phyloP scores from a whole-genome alignment of 371 early-diverging fungal species.

The Mucor saturninus region DNA sequence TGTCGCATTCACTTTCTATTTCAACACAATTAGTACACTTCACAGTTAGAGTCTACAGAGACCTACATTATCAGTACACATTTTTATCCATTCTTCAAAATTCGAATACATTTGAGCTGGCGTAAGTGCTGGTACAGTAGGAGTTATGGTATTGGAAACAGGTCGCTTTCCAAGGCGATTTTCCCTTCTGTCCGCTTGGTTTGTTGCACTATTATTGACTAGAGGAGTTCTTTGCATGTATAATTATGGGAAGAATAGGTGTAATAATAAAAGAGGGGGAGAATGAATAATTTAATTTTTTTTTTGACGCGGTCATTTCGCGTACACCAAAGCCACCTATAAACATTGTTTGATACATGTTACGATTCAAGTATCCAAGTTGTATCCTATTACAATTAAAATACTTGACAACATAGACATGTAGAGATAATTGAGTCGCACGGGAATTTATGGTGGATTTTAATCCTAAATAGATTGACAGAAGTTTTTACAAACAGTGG shows the following conservation, averaged over 20 bases:
- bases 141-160: not conserved
- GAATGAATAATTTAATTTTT: not conserved
- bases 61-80: constrained; percentile 93
- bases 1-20: constrained; percentile 95
- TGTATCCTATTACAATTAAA: constrained; percentile 30
- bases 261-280: not conserved
- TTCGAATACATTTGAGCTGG: constrained; percentile 61
- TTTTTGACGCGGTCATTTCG: too few relatives aligned
- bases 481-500: too few relatives aligned
- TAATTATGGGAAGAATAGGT: not conserved
- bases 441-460: too few relatives aligned
- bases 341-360: constrained; percentile 45
- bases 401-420: too few relatives aligned
- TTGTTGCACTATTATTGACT: not conserved
- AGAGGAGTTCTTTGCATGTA: constrained; percentile 12
- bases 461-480: too few relatives aligned
- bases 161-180: constrained; percentile 3
- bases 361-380: constrained; percentile 55
- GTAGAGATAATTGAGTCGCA: too few relatives aligned
- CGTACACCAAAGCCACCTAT: too few relatives aligned
- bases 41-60: not conserved
- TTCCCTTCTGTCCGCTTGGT: constrained; percentile 1
- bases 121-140: constrained; percentile 33
- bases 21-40: not conserved
- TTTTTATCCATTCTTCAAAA: constrained; percentile 98